Base-by-base conservation (phyloP, 805 yeast genomes). In the Teunomyces tritomae region DNA sequence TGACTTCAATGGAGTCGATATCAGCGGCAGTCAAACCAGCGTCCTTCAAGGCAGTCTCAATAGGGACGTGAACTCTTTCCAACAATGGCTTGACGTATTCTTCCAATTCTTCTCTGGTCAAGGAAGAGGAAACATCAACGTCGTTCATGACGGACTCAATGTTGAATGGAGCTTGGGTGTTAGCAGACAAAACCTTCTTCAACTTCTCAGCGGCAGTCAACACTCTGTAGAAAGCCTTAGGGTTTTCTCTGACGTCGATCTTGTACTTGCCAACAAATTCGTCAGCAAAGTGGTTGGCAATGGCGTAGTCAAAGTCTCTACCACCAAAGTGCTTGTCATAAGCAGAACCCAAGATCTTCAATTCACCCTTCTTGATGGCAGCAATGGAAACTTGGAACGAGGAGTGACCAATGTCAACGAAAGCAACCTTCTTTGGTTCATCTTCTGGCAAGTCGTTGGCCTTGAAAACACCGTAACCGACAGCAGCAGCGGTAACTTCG, bases 391-490 rank as follows among this genome's bases (percentile, higher is more conserved):
- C 95, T 56, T 94, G 88, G 79, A 83, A 92, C 44, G 96, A 83
- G 39, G 98, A 89, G 79, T 94, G 96, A 61, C 99, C 99, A 71
- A 95, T 88, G 72, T 94, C 99, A 51, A 94, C 84, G 62, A 94
- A 88, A 44, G 96, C 97, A 59, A 94, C 87, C 64, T 81, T 86
- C 76, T 87, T 85, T 64, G 91, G 85, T 70, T 85, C 87, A 62
- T 89, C 96, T 71, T 90, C 98, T 63, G 98, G 97, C 63, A 94
- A 80, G 66, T 92, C 97, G 57, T 87, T 81, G 37, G 73, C 74
- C 82, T 94, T 91, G 86, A 94, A 94, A 52, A 94, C 97, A 79
- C 99, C 99, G 77, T 94, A 95, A 61, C 97, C 95, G 56, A 94
- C 96, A 62, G 97, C 98, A 52, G 99, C 99, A 52, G 99, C 98